Percentiles rank a stretch among this genome's conserved stretches.
These are phyloP conservation scores for Eremochloa ophiuroides DNA, from an alignment of 176 grass and related monocot genomes.

Conservation along the genomic window DNA sequence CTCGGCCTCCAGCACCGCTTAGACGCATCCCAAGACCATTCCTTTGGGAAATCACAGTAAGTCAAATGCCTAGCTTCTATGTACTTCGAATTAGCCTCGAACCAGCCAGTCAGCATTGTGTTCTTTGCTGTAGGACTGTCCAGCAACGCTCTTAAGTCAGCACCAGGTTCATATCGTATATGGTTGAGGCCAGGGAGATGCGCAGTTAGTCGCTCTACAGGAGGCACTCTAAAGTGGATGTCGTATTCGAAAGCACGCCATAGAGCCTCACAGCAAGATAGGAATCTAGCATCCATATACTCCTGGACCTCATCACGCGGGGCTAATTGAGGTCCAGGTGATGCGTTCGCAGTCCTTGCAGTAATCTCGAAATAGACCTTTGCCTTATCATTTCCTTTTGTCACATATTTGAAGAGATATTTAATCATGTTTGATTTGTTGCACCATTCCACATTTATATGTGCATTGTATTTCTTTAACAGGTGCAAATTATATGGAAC, in stretches of 20 bases:
- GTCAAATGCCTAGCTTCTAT: not conserved
- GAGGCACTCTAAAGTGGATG: not conserved
- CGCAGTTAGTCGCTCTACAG: not conserved
- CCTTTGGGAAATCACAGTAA: not conserved
- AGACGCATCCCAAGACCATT: not conserved
- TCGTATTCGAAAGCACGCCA: not conserved
- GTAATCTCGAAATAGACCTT: not conserved
- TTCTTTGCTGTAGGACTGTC: rapidly evolving
- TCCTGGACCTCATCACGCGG: not conserved
- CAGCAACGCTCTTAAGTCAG: rapidly evolving
- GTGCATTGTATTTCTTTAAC: not conserved
- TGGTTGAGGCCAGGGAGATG: not conserved
- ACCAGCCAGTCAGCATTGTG: not conserved
- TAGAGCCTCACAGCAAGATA: not conserved
- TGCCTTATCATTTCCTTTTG: not conserved
- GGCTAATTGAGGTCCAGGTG: not conserved
- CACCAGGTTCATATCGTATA: not conserved
- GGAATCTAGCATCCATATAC: not conserved
- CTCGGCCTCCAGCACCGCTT: not conserved
- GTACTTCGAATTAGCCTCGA: not conserved
- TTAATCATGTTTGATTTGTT: not conserved
- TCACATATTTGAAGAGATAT: not conserved
- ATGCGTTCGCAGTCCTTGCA: not conserved
- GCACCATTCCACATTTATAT: not conserved
- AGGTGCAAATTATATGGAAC: not conserved